Evolutionary conservation across 1,284 basidiomycete genomes (phyloP).

Genomic region (Leccinum angustisporum): DNA sequence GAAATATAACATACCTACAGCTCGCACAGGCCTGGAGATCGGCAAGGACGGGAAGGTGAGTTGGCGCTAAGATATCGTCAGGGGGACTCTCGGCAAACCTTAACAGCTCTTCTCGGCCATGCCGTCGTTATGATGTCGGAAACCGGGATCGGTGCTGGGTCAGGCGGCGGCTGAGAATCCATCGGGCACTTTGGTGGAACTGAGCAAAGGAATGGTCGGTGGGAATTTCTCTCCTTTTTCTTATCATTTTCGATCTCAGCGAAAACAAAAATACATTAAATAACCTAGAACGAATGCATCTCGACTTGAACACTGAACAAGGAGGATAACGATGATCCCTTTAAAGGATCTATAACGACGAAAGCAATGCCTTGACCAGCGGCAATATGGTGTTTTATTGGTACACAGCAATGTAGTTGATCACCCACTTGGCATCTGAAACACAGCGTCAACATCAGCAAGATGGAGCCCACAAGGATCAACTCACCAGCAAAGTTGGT

Average conservation of each 20-base stretch:
- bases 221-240: slow-evolving; percentile 31
- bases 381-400: slow-evolving; percentile 13
- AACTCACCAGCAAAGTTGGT: slow-evolving; percentile 59
- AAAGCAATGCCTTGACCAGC: not conserved
- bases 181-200: slow-evolving; percentile 27
- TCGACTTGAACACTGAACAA: slow-evolving; percentile 11
- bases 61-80: not conserved
- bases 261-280: not conserved
- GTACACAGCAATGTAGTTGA: slow-evolving; percentile 50
- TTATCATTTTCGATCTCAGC: slow-evolving; percentile 17
- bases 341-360: slow-evolving; percentile 3
- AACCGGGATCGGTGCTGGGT: slow-evolving; percentile 42
- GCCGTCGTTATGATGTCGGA: slow-evolving; percentile 45
- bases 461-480: not conserved
- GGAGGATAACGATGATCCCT: not conserved
- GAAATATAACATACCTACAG: slow-evolving; percentile 44
- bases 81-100: slow-evolving; percentile 34
- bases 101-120: slow-evolving; percentile 45
- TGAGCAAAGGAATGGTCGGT: slow-evolving; percentile 28
- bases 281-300: not conserved
- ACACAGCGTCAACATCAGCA: slow-evolving; percentile 6
- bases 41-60: slow-evolving; percentile 14
- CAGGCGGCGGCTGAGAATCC: slow-evolving; percentile 40
- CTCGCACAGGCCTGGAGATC: slow-evolving; percentile 51
- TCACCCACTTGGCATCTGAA: slow-evolving; percentile 55